Conservation (phyloP, 139 green algal genomes). For the Yamagishiella unicocca region DNA sequence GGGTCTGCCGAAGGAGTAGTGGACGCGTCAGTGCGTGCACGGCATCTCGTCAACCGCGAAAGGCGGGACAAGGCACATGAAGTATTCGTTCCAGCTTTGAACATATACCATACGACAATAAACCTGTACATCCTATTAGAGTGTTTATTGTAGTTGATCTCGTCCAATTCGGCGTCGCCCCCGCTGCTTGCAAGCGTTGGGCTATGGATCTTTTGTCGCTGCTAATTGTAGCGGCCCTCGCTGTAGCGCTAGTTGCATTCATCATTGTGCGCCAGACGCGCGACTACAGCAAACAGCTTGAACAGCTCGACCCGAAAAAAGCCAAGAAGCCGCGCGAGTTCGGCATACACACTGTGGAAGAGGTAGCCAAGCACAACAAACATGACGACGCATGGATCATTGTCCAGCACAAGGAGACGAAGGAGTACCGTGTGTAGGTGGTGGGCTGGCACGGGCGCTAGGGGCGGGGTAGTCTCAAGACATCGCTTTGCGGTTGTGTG, state of each 20-base stretch:
- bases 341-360: slow-evolving; percentile 69
- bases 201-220: slow-evolving; percentile 22
- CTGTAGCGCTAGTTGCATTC: background rate
- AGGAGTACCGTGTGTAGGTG: slow-evolving; percentile 43
- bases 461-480: no score
- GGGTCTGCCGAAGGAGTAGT: no score
- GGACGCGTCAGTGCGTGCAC: no score
- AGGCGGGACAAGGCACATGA: no score
- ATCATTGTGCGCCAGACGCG: slow-evolving; percentile 1
- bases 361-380: slow-evolving; percentile 82
- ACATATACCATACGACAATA: no score
- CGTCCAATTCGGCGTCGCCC: no score
- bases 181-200: no score
- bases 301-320: slow-evolving; percentile 34
- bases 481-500: no score
- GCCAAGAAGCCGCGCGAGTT: slow-evolving; percentile 23
- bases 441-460: slow-evolving; percentile 56
- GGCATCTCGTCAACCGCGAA: no score
- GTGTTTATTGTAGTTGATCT: no score
- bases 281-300: slow-evolving; percentile 13
- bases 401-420: slow-evolving; percentile 60
- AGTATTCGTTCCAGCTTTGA: no score
- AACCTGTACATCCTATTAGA: no score
- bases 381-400: slow-evolving; percentile 85
- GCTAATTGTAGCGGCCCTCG: background rate